phyloP scores from a whole-genome alignment of 106 monocot species.

The Ottelia alismoides region DNA sequence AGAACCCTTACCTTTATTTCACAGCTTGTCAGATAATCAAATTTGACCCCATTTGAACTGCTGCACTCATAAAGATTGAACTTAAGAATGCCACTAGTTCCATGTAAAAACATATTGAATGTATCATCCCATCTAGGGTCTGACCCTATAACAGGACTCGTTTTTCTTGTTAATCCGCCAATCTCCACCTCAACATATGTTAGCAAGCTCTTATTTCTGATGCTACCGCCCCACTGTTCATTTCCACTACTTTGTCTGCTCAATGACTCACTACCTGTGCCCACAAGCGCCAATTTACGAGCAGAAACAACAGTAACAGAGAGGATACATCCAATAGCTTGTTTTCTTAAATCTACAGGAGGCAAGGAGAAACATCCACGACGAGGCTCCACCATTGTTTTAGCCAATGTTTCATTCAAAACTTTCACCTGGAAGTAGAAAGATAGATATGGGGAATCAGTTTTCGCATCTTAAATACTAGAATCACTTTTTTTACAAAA shows the following conservation, averaged over 20 bases:
- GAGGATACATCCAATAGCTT: constrained; percentile 52
- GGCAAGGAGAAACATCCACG: constrained; percentile 79
- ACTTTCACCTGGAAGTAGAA: constrained; percentile 53
- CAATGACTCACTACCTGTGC: constrained; percentile 17
- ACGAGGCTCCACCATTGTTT: constrained; percentile 85
- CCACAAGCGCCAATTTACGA: constrained; percentile 28
- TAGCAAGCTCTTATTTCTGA: constrained; percentile 16
- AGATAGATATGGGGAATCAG: background rate
- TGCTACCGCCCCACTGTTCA: constrained; percentile 8
- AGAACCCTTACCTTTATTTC: constrained; percentile 99
- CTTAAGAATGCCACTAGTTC: constrained; percentile 53
- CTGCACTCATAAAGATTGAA: constrained; percentile 70
- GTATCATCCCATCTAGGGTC: constrained; percentile 64
- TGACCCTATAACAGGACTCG: constrained; percentile 28
- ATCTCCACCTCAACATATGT: constrained; percentile 84
- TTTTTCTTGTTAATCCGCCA: constrained; percentile 61
- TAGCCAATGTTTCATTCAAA: constrained; percentile 68
- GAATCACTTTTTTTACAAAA: background rate
- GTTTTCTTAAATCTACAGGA: constrained; percentile 48
- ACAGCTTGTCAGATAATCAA: constrained; percentile 69
- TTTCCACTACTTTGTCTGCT: constrained; percentile 9
- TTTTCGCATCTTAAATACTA: background rate
- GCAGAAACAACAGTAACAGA: constrained; percentile 75
- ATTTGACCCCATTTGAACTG: constrained; percentile 49
- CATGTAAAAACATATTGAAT: constrained; percentile 85